Conservation (phyloP, 148 eudicot genomes). For the Rhododendron kiyosumense region DNA sequence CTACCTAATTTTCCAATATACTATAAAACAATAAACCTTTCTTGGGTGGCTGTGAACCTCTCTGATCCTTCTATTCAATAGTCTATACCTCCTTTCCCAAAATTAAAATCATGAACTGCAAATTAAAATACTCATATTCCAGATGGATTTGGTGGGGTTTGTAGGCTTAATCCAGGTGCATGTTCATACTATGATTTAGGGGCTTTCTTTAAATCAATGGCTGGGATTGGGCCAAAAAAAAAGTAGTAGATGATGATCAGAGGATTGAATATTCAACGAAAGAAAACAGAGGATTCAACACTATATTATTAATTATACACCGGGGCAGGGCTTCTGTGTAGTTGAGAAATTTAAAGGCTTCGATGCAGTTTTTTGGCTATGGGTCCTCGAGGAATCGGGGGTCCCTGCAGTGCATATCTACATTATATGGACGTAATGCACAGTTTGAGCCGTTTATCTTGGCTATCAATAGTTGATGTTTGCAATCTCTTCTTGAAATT, state of each 20-base stretch:
- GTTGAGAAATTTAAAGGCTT: neutral
- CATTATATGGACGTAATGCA: too few species aligned
- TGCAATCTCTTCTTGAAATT: neutral
- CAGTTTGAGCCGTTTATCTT: too few species aligned
- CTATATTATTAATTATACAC: neutral
- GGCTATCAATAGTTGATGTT: neutral
- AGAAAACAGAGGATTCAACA: neutral
- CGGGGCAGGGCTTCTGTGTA: neutral
- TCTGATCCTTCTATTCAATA: conserved; percentile 16
- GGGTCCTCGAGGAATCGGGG: neutral
- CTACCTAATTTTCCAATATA: conserved; percentile 7
- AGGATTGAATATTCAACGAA: neutral
- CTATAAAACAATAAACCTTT: conserved; percentile 7
- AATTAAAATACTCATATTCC: neutral
- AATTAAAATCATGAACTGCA: conserved; percentile 9
- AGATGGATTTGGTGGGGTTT: conserved; percentile 4
- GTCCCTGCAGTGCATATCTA: too few species aligned
- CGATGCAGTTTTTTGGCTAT: neutral
- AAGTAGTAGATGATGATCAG: neutral
- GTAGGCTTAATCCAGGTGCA: neutral
- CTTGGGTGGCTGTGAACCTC: conserved; percentile 21
- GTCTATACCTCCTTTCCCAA: conserved; percentile 1
- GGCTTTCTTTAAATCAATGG: neutral
- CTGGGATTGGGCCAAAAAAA: conserved; percentile 6
- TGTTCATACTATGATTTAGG: neutral